Conservation (phyloP, 768 basidiomycete genomes). For the Daedaleopsis nitida region DNA sequence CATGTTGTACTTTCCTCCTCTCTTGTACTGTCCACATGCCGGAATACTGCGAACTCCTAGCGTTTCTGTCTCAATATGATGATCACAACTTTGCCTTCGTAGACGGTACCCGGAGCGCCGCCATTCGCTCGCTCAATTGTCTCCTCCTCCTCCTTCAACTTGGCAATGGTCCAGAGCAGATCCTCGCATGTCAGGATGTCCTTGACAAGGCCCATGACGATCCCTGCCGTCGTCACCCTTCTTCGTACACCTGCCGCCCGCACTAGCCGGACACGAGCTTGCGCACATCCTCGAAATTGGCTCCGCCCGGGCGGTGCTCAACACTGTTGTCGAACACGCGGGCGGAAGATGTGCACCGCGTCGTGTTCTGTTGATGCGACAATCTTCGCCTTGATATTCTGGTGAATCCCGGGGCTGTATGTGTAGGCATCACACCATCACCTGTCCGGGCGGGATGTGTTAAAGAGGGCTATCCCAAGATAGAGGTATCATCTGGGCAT, state of each 20-base stretch:
- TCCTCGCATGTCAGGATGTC: slow-evolving; percentile 84
- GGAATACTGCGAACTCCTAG: no score
- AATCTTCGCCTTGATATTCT: slow-evolving; percentile 89
- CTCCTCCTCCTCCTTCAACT: slow-evolving; percentile 70
- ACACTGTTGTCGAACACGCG: slow-evolving; percentile 85
- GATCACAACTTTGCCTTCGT: slow-evolving; percentile 28
- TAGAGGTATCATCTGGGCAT: no score
- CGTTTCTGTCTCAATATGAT: no score
- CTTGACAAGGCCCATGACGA: slow-evolving; percentile 61
- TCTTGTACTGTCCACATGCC: no score
- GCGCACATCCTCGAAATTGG: slow-evolving; percentile 83
- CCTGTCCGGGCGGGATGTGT: no score
- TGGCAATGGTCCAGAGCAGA: slow-evolving; percentile 69
- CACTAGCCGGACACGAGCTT: slow-evolving; percentile 75
- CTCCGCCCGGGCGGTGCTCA: slow-evolving; percentile 76
- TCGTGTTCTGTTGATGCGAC: slow-evolving; percentile 81
- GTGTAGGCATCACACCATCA: not conserved
- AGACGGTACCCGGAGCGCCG: slow-evolving; percentile 24
- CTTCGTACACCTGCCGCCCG: slow-evolving; percentile 76
- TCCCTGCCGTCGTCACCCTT: slow-evolving; percentile 75
- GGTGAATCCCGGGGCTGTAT: slow-evolving; percentile 76
- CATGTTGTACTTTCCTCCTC: no score
- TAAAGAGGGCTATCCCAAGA: not conserved
- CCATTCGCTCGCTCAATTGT: slow-evolving; percentile 58
- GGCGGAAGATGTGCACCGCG: slow-evolving; percentile 90